Evolutionary conservation across 2,329 filamentous ascomycete species (phyloP), one percentile per base, ranked within the genome.

Genomic region (Teratosphaeria epicoccoides): DNA sequence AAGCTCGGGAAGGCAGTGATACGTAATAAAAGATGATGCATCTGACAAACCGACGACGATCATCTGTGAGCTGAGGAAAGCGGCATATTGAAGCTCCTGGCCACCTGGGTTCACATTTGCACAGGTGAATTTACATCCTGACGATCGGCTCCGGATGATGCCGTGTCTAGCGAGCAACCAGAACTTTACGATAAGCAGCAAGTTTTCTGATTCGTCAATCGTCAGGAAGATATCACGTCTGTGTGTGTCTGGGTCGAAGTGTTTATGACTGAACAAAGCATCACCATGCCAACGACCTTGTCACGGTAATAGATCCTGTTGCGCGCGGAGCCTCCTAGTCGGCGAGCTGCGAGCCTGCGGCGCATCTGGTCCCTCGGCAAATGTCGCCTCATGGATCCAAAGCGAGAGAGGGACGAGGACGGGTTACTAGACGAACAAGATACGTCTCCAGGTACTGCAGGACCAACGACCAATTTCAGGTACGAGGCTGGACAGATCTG

Each of bases 351-450:
- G 23, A 46, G 23, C 24, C 43, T n/a, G n/a, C n/a, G n/a, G n/a
- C n/a, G n/a, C n/a, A n/a, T n/a, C 23, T 46, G 20, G 22, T 46
- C 6, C 20, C 43, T 46, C 43, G 43, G 43, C 43, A 46, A 25
- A 46, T 24, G 43, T 24, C 24, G 33, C 37, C n/a, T 10, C 17
- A 33, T 48, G 24, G n/a, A 26, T 26, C 3, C 43, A 2, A 48
- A 48, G 26, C 46, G 46, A n/a, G 24, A 48, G 46, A 7, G 45
- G 20, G 24, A 48, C 46, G 12, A 48, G 11, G 28, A 48, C 24
- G 24, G 26, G 17, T 20, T 17, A 22, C n/a, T 40, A 20, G 26
- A 33, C 43, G 22, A 24, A 6, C 23, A 20, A 6, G 43, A 46
- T n/a, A 24, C 43, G 6, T 24, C 43, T 26, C 23, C 43, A 12